A percentile compares a stretch with the other conserved stretches of the same genome.
Evolutionary conservation across 179 eudicot species (phyloP).

Genomic region (Spinacia oleracea): DNA sequence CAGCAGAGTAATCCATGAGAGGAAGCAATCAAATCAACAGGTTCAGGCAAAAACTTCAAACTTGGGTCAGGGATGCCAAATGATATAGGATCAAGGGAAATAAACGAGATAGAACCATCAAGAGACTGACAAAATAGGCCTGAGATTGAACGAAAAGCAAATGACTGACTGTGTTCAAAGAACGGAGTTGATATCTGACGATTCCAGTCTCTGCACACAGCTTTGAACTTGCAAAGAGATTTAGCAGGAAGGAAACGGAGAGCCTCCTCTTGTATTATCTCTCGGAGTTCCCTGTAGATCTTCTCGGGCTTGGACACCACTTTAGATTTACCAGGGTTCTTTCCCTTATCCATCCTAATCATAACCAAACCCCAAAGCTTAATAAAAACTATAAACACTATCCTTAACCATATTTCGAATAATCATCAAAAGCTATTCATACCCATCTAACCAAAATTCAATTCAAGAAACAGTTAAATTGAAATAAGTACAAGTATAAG

Average conservation of each 20-base stretch:
- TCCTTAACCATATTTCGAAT: background rate
- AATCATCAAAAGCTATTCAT: background rate
- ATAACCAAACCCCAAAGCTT: background rate
- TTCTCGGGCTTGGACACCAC: constrained; percentile 14
- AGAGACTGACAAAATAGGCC: constrained; percentile 52
- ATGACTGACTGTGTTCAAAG: constrained; percentile 56
- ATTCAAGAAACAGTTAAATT: background rate
- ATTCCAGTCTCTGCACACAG: constrained; percentile 61
- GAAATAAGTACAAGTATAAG: background rate
- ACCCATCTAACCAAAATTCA: background rate
- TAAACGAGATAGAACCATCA: constrained; percentile 29
- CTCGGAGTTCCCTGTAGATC: constrained; percentile 47
- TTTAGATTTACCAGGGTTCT: constrained; percentile 10
- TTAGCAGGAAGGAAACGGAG: constrained; percentile 64
- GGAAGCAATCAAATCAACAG: constrained; percentile 43
- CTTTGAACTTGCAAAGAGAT: constrained; percentile 42
- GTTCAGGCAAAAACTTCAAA: constrained; percentile 48
- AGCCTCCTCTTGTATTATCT: constrained; percentile 50
- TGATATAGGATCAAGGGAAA: constrained; percentile 40
- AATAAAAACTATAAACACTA: background rate
- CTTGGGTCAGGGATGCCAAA: constrained; percentile 53
- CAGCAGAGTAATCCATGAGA: constrained; percentile 59
- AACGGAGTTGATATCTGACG: constrained; percentile 49
- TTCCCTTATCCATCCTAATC: constrained; percentile 26
- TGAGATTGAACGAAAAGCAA: constrained; percentile 30